A percentile compares a stretch with the other conserved stretches of the same genome.
Evolutionary conservation across 1,284 basidiomycete genomes (phyloP).

Genomic region (Chondrostereum purpureum): DNA sequence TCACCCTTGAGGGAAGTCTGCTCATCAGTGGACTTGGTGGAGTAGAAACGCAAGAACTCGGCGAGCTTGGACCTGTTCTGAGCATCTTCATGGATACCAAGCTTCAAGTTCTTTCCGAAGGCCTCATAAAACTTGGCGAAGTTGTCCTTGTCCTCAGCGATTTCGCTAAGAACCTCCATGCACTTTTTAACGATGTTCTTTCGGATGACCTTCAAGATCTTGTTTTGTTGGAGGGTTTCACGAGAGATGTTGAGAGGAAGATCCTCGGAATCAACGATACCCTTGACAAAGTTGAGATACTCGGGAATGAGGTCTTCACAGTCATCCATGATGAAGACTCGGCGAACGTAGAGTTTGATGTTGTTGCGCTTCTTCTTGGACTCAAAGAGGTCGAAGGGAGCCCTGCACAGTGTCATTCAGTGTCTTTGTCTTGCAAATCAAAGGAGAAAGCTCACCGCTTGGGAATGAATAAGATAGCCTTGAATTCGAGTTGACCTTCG

Average conservation of each 20-base stretch:
- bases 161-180: slow-evolving; percentile 92
- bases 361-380: slow-evolving; percentile 99
- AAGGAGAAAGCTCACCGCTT: slow-evolving; percentile 64
- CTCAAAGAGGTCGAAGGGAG: slow-evolving; percentile 99
- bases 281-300: slow-evolving; percentile 99
- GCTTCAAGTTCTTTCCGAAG: slow-evolving; percentile 97
- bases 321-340: slow-evolving; percentile 99
- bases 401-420: slow-evolving; percentile 39
- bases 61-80: slow-evolving; percentile 99
- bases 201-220: slow-evolving; percentile 99
- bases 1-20: slow-evolving; percentile 88
- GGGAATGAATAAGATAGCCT: slow-evolving; percentile 96
- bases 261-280: slow-evolving; percentile 99
- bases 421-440: background rate
- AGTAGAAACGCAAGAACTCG: slow-evolving; percentile 98
- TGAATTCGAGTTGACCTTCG: slow-evolving; percentile 99
- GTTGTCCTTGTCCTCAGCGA: slow-evolving; percentile 99
- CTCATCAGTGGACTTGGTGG: slow-evolving; percentile 93
- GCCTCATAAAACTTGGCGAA: slow-evolving; percentile 96
- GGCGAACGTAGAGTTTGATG: slow-evolving; percentile 99
- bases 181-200: slow-evolving; percentile 99
- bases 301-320: slow-evolving; percentile 99
- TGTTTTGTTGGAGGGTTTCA: slow-evolving; percentile 99
- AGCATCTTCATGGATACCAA: slow-evolving; percentile 98
- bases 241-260: slow-evolving; percentile 99